Percentiles rank a stretch among this genome's conserved stretches.
Evolutionary conservation across 805 yeast species (phyloP).

Genomic region (Saturnispora galanensis): DNA sequence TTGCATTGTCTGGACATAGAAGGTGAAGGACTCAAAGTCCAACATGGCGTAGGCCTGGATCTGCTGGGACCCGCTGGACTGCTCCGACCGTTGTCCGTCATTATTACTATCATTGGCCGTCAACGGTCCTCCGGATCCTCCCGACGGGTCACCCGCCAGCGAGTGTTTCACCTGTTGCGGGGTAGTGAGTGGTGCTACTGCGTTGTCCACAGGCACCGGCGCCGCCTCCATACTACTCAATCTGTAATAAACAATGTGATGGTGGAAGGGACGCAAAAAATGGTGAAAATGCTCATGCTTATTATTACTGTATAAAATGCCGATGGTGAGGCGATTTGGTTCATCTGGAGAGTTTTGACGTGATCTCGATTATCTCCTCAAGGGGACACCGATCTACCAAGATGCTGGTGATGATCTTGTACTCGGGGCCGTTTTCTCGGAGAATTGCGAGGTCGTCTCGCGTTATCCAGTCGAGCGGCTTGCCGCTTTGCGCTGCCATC

Average conservation of each 20-base stretch:
- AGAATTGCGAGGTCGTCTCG: conserved; percentile 20
- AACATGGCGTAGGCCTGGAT: conserved; percentile 62
- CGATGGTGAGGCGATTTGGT: too few relatives aligned
- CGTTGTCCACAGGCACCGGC: conserved; percentile 4
- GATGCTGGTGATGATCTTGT: conserved; percentile 22
- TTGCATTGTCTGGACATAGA: conserved; percentile 93
- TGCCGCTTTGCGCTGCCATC: conserved; percentile 26
- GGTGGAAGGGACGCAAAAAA: not conserved
- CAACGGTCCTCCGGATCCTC: not conserved
- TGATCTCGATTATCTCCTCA: conserved; percentile 11
- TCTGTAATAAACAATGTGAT: not conserved
- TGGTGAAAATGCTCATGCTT: too few relatives aligned
- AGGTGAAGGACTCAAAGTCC: conserved; percentile 87
- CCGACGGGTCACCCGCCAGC: conserved; percentile 5
- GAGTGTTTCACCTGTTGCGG: conserved; percentile 9
- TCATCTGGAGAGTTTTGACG: too few relatives aligned
- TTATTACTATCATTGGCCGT: not conserved
- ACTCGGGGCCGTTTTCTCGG: conserved; percentile 13
- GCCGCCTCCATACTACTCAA: not conserved
- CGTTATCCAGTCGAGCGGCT: conserved; percentile 25
- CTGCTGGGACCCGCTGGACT: conserved; percentile 15
- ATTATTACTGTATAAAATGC: too few relatives aligned
- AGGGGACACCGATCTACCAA: conserved; percentile 22
- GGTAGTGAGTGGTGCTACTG: conserved; percentile 7
- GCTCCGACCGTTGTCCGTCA: not conserved